Evolutionary conservation across 2,329 filamentous ascomycete species (phyloP), one percentile per base, ranked within the genome.

Genomic region (Pyrenophora tritici-repentis): DNA sequence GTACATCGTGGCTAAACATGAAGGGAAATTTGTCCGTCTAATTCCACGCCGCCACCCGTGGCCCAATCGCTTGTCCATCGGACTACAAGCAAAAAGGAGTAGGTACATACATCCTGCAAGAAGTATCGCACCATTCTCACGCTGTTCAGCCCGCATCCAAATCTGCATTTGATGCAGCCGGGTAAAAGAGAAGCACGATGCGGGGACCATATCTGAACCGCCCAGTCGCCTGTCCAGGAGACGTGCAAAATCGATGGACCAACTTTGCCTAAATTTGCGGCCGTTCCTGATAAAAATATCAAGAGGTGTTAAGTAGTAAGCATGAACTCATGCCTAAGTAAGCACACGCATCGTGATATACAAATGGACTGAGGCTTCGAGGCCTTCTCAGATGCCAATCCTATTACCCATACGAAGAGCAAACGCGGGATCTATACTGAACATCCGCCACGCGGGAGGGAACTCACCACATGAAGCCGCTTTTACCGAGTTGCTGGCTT

Each of bases 361-460:
- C 8, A 7, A 24, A 7, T 24, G 6, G 22, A 24, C 2, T 6
- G 8, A 7, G 22, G 22, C 22, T 9, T 24, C 22, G 22, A 24
- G 22, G 6, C 22, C 8, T 24, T 24, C 22, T 24, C 8, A 6
- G 22, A 6, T 7, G 22, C 8, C 22, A 24, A 24, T 9, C 5
- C 22, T 24, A 7, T n/a, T 22, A 38, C 36, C 4, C 18, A 24
- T 10, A 9, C 20, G 13, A 31, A 38, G 22, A 45, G 24, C n/a
- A 7, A 37, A 38, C 18, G 16, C 42, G 22, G 22, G 22, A 24
- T 24, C 6, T 24, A 24, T 24, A 24, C 22, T 24, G 6, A 14
- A 14, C 22, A 39, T 22, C 47, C 43, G 31, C 37, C 46, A 53
- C 50, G 38, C 50, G 54, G 48, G 46, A 49, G 37, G 43, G 48